Base-by-base conservation (phyloP, 2,329 filamentous ascomycete genomes). In the Cladosporium sp. region DNA sequence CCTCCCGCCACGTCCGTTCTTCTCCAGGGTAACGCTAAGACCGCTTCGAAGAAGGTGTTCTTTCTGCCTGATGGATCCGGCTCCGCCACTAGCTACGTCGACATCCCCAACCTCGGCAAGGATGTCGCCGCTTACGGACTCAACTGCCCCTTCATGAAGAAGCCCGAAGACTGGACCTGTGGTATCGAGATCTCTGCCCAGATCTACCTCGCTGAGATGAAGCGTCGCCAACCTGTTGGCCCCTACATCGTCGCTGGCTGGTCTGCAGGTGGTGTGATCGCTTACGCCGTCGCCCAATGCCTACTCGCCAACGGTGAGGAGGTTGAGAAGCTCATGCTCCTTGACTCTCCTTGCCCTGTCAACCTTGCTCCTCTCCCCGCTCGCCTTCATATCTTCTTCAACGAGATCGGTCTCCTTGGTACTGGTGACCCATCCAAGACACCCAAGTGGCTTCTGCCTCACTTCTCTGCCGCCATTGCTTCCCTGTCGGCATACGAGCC, bases 131-230 rank as follows among this genome's bases (percentile, higher is more conserved):
- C 84, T 13, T 84, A 80, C 70, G 83, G 83, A 63, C 77, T 91
- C 69, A 90, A 90, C 77, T 91, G 87, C 58, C 89, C 89, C 5
- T 91, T 88, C 79, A 88, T 90, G 86, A 89, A 87, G 79, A 85
- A 83, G 1, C 88, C 89, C 0, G 83, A 88, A 66, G 84, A 89
- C 71, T 90, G 85, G 78, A 84, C 83, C 30, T 89, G 87, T 71
- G 87, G 87, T 66, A 86, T 91, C 63, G 85, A 88, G 71, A 86
- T 87, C 28, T 86, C 89, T 74, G 85, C 88, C 6, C 78, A 83
- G 69, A 84, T 88, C 73, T 91, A 89, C 77, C 84, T 91, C 46
- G 79, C 83, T 5, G 89, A 92, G 77, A 90, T 92, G 77, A 88
- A 87, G 76, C 85, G 87, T 5, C 88, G 89, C 59, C 89, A 92